phyloP scores from a whole-genome alignment of 345 rosid species.

The Turritis glabra region DNA sequence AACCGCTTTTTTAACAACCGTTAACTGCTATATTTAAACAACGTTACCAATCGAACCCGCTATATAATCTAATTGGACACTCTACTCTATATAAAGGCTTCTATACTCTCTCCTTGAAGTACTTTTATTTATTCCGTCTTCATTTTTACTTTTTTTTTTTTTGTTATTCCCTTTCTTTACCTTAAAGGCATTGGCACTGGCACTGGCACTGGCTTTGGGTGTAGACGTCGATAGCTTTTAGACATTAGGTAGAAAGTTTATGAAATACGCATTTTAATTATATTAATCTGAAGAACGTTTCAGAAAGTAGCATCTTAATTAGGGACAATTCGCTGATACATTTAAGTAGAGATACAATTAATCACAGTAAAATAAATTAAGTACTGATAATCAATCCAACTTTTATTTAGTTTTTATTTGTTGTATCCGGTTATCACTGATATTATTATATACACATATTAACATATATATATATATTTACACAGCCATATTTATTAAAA shows the following conservation, averaged over 20 bases:
- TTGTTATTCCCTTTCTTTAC: background rate
- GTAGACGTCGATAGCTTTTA: background rate
- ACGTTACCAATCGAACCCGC: too few relatives aligned
- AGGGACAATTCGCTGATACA: background rate
- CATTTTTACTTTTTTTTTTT: background rate
- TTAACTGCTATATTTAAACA: too few relatives aligned
- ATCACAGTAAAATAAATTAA: background rate
- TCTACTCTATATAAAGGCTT: background rate
- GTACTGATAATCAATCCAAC: background rate
- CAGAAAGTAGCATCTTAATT: background rate
- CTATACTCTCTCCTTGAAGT: background rate
- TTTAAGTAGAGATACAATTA: background rate
- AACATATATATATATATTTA: background rate
- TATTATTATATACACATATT: background rate
- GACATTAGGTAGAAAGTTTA: background rate
- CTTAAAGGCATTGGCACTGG: background rate
- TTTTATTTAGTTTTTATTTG: background rate
- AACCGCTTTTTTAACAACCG: too few relatives aligned
- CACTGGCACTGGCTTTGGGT: background rate
- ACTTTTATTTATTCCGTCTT: background rate
- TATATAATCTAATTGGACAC: background rate
- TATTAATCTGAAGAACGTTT: background rate
- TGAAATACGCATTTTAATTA: background rate
- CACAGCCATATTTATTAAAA: conserved; percentile 14
- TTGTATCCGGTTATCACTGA: background rate